Percentiles rank a stretch among this genome's conserved stretches.
Conservation (phyloP, 78 protist genomes). For the Monocercomonoides exilis region DNA sequence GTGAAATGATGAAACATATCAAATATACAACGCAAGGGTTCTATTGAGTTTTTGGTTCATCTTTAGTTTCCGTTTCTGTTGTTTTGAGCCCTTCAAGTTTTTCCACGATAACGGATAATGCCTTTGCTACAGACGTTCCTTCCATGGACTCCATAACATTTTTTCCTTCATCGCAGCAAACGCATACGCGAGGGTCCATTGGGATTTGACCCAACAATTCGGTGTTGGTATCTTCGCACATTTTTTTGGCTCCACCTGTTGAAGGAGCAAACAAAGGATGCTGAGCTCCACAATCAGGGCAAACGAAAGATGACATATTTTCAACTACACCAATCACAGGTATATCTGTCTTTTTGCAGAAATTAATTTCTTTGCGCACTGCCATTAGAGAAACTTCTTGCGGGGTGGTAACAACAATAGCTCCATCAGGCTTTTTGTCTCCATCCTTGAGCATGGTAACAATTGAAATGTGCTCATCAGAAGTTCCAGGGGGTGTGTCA, state of each 20-base stretch:
- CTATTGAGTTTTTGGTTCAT: too few species aligned
- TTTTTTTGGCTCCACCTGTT: constrained; percentile 22
- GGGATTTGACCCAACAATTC: constrained; percentile 54
- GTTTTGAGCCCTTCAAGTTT: too few species aligned
- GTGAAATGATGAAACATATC: too few species aligned
- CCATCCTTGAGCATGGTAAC: constrained; percentile 49
- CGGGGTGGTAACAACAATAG: constrained; percentile 94
- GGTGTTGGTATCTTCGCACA: constrained; percentile 18
- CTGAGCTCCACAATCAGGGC: constrained; percentile 71
- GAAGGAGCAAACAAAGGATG: constrained; percentile 14
- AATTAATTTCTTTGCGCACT: constrained; percentile 85
- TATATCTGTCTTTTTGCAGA: constrained; percentile 72
- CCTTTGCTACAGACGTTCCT: background rate
- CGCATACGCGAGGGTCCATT: constrained; percentile 42
- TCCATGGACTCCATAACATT: background rate
- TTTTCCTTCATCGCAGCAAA: constrained; percentile 44
- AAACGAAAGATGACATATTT: constrained; percentile 96
- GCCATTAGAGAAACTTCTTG: constrained; percentile 55
- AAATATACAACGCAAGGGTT: too few species aligned
- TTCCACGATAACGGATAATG: background rate
- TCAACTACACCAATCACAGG: constrained; percentile 94
- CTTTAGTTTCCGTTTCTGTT: too few species aligned
- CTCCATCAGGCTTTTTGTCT: constrained; percentile 56
- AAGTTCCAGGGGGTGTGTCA: constrained; percentile 99
- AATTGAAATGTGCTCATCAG: constrained; percentile 95